Evolutionary conservation across 2,329 filamentous ascomycete species (phyloP).

Genomic region (Zasmidium angulare): DNA sequence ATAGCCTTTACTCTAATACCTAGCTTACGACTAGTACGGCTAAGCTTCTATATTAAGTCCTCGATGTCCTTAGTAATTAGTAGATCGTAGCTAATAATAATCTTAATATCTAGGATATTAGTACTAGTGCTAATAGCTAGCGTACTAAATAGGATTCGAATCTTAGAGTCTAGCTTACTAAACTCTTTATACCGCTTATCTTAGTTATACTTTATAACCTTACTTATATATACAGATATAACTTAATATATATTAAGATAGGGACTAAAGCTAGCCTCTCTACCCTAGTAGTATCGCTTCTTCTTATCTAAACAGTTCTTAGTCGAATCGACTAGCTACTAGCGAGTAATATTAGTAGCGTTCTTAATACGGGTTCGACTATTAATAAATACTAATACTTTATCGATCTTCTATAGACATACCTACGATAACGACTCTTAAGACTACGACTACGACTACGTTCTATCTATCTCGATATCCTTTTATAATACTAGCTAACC

Average conservation of each 20-base stretch:
- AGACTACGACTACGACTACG: no score
- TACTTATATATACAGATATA: background rate
- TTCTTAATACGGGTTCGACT: background rate
- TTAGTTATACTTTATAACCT: no score
- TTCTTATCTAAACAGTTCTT: background rate
- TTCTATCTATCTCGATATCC: background rate
- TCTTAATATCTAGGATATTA: background rate
- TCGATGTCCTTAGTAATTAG: background rate
- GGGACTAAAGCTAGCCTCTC: background rate
- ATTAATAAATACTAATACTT: background rate
- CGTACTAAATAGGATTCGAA: background rate
- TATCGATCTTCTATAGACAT: background rate
- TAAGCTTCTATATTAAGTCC: background rate
- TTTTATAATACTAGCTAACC: no score
- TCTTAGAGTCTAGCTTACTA: constrained; percentile 1
- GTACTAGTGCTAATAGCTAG: background rate
- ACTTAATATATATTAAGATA: background rate
- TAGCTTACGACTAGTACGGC: background rate
- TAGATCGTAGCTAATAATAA: background rate
- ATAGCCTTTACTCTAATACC: background rate
- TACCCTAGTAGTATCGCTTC: background rate
- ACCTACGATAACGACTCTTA: background rate
- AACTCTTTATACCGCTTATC: constrained; percentile 1
- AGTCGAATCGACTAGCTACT: background rate
- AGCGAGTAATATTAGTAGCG: background rate